Base-by-base conservation (phyloP, 345 rosid genomes). In the Leavenworthia alabamica region DNA sequence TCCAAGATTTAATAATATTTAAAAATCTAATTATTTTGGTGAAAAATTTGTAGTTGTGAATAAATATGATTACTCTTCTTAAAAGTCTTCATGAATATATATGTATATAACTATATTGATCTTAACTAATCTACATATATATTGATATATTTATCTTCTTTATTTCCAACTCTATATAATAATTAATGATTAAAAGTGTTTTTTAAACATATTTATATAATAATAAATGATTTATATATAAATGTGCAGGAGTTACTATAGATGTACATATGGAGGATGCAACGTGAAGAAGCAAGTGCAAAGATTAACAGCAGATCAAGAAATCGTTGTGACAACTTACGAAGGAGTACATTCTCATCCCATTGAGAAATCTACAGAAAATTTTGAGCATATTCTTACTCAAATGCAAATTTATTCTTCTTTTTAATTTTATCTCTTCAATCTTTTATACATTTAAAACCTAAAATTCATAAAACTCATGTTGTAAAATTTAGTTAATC, bases 271-370 rank as follows among this genome's bases (percentile, higher is more conserved):
- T 62, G 75, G 77, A 72, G 97, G 97, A 14, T 93, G 99, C 79
- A 80, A 78, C 47, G 99, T 93, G 63, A 93, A 93, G 83, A 93
- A 93, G 77, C 99, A 93, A 74, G 90, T 93, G 17, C 99, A 93
- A 27, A 71, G 97, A 27, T 59, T 93, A 57, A 83, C 82, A 1
- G 69, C 20, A n/a, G 99, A 93, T 11, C 96, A 93, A 76, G 99
- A 84, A 27, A 48, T 89, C 5, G 97, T 93, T 1, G 82, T 85
- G 56, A 93, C 99, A 9, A 89, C 99, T 4, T 93, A 93, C 29
- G 99, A 93, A 78, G 99, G 97, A 7, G 71, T 79, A 37, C 99
- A 93, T 64, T 83, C 83, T 8, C 99, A 93, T 73, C 83, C 82
- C 6, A 85, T 89, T 3, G 77, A 86, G 52, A 89, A 78, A 48